Percentiles rank a stretch among this genome's conserved stretches.
phyloP scores from a whole-genome alignment of 768 basidiomycete species.

The Tylopilus sp. region DNA sequence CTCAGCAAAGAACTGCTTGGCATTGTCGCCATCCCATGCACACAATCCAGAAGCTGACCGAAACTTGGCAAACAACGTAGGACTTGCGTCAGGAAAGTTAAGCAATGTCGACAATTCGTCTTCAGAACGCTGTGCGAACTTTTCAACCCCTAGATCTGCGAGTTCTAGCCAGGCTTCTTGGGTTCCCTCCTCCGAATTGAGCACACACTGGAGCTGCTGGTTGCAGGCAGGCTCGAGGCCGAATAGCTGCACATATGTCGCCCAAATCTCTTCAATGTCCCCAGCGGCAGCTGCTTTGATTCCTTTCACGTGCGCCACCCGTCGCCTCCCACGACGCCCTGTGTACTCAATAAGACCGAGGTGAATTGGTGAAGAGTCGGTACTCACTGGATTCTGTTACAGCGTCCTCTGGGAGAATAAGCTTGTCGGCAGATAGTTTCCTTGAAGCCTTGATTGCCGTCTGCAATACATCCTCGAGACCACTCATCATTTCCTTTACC shows the following conservation, averaged over 20 bases:
- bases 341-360: not conserved
- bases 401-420: not conserved
- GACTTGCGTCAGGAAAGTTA: not conserved
- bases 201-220: not conserved
- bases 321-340: not conserved
- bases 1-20: not conserved
- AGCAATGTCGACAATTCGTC: not conserved
- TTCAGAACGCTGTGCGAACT: not conserved
- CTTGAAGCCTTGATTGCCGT: not conserved
- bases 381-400: not conserved
- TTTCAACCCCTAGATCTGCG: conserved; percentile 1
- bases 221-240: not conserved
- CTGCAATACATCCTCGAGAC: not conserved
- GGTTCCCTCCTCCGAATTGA: not conserved
- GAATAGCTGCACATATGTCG: conserved; percentile 1
- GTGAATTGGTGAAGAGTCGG: not conserved
- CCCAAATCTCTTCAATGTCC: conserved; percentile 9
- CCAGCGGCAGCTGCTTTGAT: not conserved
- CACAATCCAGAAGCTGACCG: not conserved
- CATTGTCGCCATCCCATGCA: not conserved
- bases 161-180: not conserved
- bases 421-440: not conserved
- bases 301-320: not conserved
- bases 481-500: conserved; percentile 4
- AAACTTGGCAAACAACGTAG: conserved; percentile 1